These are phyloP conservation scores for Annulohypoxylon nitens DNA, from an alignment of 495 filamentous ascomycete genomes.

Conservation along the genomic window DNA sequence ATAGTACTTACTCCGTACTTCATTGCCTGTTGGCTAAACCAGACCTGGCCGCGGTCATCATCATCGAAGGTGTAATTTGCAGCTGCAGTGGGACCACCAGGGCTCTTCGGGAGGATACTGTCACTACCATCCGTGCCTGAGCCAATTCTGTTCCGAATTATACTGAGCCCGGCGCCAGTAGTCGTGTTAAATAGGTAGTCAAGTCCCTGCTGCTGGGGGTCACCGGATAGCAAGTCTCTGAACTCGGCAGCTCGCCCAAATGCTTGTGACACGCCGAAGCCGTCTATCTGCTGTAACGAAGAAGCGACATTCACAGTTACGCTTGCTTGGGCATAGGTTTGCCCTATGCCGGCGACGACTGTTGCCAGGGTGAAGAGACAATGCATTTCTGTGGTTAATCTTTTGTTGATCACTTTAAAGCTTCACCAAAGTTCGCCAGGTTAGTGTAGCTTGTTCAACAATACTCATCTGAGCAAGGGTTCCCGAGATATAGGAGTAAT, in stretches of 20 bases:
- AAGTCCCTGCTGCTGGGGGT: conserved; percentile 53
- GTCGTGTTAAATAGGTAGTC: conserved; percentile 63
- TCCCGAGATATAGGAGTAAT: not conserved
- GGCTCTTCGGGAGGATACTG: conserved; percentile 59
- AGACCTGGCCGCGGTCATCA: conserved; percentile 64
- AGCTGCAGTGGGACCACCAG: conserved; percentile 51
- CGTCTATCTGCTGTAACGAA: conserved; percentile 59
- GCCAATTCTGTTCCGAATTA: conserved; percentile 66
- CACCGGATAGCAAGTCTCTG: conserved; percentile 49
- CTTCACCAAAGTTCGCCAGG: no score
- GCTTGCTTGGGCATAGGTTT: conserved; percentile 36
- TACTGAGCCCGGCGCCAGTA: conserved; percentile 65
- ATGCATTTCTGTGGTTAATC: conserved; percentile 8
- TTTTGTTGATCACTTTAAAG: not conserved
- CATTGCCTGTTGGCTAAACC: conserved; percentile 63
- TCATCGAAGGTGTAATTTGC: conserved; percentile 62
- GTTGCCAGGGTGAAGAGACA: conserved; percentile 14
- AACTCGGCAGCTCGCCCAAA: conserved; percentile 63
- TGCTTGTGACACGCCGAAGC: conserved; percentile 65
- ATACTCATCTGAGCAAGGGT: not conserved
- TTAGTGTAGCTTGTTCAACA: no score
- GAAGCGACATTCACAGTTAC: conserved; percentile 54
- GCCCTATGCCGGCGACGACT: conserved; percentile 20
- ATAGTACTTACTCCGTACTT: conserved; percentile 59
- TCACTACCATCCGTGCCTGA: conserved; percentile 50